These are phyloP conservation scores for Phytopythium sindhum DNA, from an alignment of 352 stramenopile species.

Conservation along the genomic window DNA sequence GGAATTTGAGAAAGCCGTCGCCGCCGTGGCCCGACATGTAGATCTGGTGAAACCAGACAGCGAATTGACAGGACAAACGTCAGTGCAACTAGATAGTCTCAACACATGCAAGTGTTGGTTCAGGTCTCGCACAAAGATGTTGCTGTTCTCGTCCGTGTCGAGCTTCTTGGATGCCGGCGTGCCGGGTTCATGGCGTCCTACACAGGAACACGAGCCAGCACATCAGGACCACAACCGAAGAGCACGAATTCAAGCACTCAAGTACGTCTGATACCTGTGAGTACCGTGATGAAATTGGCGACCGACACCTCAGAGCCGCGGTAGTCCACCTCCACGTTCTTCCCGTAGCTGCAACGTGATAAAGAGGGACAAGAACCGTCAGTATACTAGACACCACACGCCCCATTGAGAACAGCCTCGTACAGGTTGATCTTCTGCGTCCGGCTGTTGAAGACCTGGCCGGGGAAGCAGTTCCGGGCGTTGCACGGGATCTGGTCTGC, in stretches of 20 bases:
- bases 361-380: background rate
- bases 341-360: conserved; percentile 58
- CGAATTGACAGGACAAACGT: background rate
- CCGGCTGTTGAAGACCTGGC: conserved; percentile 88
- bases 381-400: background rate
- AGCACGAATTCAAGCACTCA: background rate
- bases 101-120: conserved; percentile 35
- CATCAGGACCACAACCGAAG: background rate
- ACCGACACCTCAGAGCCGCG: conserved; percentile 95
- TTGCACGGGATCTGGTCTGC: conserved; percentile 96
- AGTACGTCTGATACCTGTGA: conserved; percentile 53
- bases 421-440: conserved; percentile 88
- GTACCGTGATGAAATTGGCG: conserved; percentile 94
- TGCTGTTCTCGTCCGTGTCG: conserved; percentile 87
- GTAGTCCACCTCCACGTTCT: conserved; percentile 94
- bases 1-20: conserved; percentile 98
- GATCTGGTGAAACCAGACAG: conserved; percentile 30
- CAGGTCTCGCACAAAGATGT: conserved; percentile 80
- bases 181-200: conserved; percentile 84
- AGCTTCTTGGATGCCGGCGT: conserved; percentile 88
- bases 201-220: background rate
- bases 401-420: background rate
- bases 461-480: conserved; percentile 87
- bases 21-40: conserved; percentile 95
- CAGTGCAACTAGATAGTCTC: background rate